Evolutionary conservation across 75 land plant species (phyloP).

Genomic region (Selaginella moellendorffii): DNA sequence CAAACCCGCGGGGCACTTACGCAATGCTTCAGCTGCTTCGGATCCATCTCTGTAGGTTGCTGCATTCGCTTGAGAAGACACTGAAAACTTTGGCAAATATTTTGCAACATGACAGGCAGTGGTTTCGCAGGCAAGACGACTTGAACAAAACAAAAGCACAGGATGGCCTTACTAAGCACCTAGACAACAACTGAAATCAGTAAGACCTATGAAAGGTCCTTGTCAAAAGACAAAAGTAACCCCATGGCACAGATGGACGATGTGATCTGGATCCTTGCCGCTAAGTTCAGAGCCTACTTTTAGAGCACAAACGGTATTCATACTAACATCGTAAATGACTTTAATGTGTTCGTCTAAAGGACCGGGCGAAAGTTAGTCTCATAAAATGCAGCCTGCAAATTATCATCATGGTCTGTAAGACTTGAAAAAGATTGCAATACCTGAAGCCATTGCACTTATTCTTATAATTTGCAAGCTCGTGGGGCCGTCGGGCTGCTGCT

Average conservation of each 20-base stretch:
- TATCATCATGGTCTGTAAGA: not conserved
- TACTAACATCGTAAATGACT: constrained; percentile 57
- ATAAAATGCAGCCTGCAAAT: constrained; percentile 70
- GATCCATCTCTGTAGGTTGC: constrained; percentile 34
- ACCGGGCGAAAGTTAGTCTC: constrained; percentile 94
- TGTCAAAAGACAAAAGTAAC: constrained; percentile 16
- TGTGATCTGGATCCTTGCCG: constrained; percentile 95
- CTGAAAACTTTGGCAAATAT: constrained; percentile 41
- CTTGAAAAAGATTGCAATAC: constrained; percentile 48
- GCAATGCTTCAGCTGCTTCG: constrained; percentile 66
- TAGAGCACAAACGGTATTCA: constrained; percentile 60
- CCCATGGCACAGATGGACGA: constrained; percentile 94
- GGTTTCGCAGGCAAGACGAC: constrained; percentile 95
- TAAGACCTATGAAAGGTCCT: no score
- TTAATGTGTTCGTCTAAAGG: constrained; percentile 86
- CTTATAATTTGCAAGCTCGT: constrained; percentile 77
- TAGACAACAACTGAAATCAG: constrained; percentile 13
- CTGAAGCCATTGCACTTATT: constrained; percentile 99
- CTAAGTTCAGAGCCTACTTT: constrained; percentile 59
- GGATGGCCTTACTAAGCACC: constrained; percentile 96
- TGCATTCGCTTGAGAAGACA: constrained; percentile 12
- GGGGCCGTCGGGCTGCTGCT: constrained; percentile 25
- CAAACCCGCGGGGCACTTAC: constrained; percentile 69
- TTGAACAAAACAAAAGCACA: constrained; percentile 85
- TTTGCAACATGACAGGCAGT: constrained; percentile 83